Base-by-base conservation (phyloP, 805 yeast genomes). In the Huiozyma sinensis region DNA sequence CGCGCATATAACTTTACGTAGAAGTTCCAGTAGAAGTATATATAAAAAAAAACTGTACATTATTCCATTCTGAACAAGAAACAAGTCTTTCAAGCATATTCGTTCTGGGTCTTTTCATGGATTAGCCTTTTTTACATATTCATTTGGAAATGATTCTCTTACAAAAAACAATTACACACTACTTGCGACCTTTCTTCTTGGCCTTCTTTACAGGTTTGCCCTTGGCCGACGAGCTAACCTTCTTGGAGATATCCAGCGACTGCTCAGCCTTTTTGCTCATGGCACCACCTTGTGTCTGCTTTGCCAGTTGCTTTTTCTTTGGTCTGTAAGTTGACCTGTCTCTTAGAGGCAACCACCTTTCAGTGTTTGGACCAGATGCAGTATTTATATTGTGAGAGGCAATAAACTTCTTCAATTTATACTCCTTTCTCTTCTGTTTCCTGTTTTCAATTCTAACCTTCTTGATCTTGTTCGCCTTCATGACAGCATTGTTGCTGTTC, bases 311-410 rank as follows among this genome's bases (percentile, higher is more conserved):
- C 52, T 71, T 73, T 60, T 77, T 81, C 58, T 84, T 82, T 10
- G 94, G 85, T 62, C 78, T 85, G 66, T 83, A 88, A 54, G 80
- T 77, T 6, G 88, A 75, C 61, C 97, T 77, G 58, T 89, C 94
- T 58, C 79, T 83, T 72, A 83, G 54, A 24, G 96, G 95, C 41
- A 90, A 63, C 97, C 97, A 89, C 66, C 97, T 81, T 63, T 89
- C 97, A 12, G 76, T 73, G 53, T 81, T 83, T 3, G 75, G 68
- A 46, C 57, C 62, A 5, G 50, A 56, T 40, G 63, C 58, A 17
- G 35, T 28, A 40, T 67, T 79, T 64, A 32, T 28, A 4, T 42
- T 50, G 38, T 49, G 54, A 28, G 43, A 40, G 39, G 45, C 44
- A 27, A 58, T 38, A 38, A 49, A 57, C 33, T 52, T 55, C 39